phyloP scores from a whole-genome alignment of 1,284 basidiomycete genomes.

The Heterobasidion irregulare region DNA sequence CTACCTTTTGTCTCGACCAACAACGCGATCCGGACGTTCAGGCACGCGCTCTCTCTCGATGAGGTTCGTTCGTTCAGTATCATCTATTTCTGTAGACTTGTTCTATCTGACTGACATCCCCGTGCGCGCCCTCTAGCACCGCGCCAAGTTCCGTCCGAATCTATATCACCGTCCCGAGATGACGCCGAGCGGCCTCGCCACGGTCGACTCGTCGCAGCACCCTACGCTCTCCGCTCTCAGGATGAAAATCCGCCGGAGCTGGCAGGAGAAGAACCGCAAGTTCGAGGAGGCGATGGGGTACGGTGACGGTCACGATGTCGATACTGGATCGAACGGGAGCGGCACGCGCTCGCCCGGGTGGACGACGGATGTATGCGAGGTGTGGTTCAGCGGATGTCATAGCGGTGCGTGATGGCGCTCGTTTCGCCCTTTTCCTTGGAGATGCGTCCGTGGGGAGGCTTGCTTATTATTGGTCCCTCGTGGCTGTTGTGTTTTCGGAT shows the following conservation, averaged over 20 bases:
- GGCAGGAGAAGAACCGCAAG: not conserved
- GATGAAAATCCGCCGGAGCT: not conserved
- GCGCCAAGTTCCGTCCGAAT: constrained; percentile 45
- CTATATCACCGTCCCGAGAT: constrained; percentile 31
- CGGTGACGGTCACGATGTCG: not conserved
- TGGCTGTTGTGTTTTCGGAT: not conserved
- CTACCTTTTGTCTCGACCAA: constrained; percentile 61
- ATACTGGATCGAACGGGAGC: constrained; percentile 5
- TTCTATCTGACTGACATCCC: not conserved
- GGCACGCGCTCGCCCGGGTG: not conserved
- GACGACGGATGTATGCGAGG: constrained; percentile 44
- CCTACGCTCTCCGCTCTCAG: constrained; percentile 10
- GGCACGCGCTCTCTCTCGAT: constrained; percentile 58
- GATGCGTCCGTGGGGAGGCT: too few species aligned
- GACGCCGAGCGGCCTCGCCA: not conserved
- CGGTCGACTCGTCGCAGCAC: constrained; percentile 6
- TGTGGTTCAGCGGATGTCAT: constrained; percentile 61
- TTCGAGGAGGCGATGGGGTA: not conserved
- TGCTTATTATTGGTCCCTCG: not conserved
- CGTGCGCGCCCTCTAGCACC: constrained; percentile 28
- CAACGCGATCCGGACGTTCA: constrained; percentile 46
- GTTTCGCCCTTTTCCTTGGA: not conserved
- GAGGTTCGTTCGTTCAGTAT: constrained; percentile 29
- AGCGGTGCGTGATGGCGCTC: constrained; percentile 29
- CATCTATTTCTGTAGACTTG: not conserved